Evolutionary conservation across 345 rosid species (phyloP), one percentile per base, ranked within the genome.

Genomic region (Eutrema heterophyllum): DNA sequence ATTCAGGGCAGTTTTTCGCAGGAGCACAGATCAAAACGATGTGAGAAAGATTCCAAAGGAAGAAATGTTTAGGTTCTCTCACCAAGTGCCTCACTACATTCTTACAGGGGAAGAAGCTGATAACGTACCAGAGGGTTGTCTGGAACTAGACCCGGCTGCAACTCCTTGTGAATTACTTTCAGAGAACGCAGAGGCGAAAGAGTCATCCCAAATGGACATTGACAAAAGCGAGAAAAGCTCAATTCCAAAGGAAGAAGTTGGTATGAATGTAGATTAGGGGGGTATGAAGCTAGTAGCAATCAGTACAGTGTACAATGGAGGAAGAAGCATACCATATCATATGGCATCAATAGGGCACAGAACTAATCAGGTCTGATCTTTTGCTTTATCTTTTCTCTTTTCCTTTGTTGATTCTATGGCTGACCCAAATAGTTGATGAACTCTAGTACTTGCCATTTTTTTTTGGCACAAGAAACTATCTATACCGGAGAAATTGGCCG

Each of bases 111-210:
- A 80, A 58, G 98, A 95, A 83, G 96, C 89, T 52, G 74, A 41
- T 1, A 82, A 88, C 43, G 89, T 87, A 46, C 91, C 89, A 0
- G 62, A 39, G 26, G 99, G 95, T 51, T 89, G 70, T 70, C 72
- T 86, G 75, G 99, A 96, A 68, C 83, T 96, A 62, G 99, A 96
- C 84, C 97, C 99, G 0, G 98, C 98, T 36, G 98, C 99, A 68
- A 86, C 84, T 6, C 89, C 96, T 9, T 35, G 78, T 50, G 99
- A 87, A 12, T 88, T 90, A 26, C 85, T 83, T 61, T 78, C 50
- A 15, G 83, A 73, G 55, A 51, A 73, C 36, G 43, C n/a, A 16
- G 49, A 72, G 38, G 59, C 5, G 13, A 58, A 24, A 68, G 62
- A 54, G 44, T 36, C 70, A 13, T 41, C 33, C 4, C 16, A 29